These are phyloP conservation scores for Melanogaster broomeanus DNA, from an alignment of 768 basidiomycete species.

Conservation along the genomic window DNA sequence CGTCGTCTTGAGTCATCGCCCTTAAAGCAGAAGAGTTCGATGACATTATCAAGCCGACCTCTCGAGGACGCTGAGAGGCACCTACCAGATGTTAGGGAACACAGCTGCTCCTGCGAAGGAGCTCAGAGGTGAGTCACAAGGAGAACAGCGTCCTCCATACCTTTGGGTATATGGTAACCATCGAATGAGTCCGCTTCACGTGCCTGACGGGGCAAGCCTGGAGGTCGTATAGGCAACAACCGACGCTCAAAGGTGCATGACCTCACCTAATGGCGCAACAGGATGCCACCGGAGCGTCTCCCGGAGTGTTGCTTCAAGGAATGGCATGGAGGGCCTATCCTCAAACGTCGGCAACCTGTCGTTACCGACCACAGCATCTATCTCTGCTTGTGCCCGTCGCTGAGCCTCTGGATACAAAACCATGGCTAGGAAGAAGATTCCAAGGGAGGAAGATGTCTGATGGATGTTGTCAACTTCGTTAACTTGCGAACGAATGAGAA, in stretches of 20 bases:
- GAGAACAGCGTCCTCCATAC: not conserved
- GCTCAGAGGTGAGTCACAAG: not conserved
- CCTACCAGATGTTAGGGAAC: constrained; percentile 31
- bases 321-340: not conserved
- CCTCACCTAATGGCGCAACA: not conserved
- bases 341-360: not conserved
- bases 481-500: not conserved
- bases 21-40: constrained; percentile 18
- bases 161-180: constrained; percentile 1
- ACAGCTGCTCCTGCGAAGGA: constrained; percentile 24
- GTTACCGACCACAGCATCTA: not conserved
- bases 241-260: not conserved
- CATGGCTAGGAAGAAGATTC: not conserved
- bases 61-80: not conserved
- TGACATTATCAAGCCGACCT: not conserved
- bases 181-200: not conserved
- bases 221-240: not conserved
- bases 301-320: not conserved
- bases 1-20: constrained; percentile 35
- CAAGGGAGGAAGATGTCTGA: not conserved
- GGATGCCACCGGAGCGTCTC: constrained; percentile 1
- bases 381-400: not conserved
- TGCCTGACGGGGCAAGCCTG: not conserved
- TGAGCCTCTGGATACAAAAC: not conserved
- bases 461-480: not conserved